Evolutionary conservation across 2,329 filamentous ascomycete genomes (phyloP), one percentile per base, ranked within the genome.

Genomic region (Calonectria pseudoturangicola): DNA sequence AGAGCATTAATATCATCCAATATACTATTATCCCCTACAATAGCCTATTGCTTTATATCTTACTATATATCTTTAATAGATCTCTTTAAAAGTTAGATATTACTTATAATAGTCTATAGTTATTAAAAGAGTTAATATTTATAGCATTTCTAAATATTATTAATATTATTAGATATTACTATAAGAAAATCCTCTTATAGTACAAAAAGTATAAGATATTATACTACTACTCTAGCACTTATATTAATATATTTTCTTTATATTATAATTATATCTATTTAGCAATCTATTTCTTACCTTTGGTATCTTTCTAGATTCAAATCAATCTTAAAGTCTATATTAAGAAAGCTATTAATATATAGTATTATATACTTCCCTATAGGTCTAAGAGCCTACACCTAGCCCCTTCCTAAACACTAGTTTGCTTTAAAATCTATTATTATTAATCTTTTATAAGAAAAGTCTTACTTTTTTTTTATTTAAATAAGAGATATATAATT

Each of bases 81-180:
- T 51, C 54, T 45, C 45, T 64, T 54, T 10, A 71, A 33, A 21
- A 68, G 54, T 39, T 71, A 39, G n/a, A 71, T 68, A 5, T 68
- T 68, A 4, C 41, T 30, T 41, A 41, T 41, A 4, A 68, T 48
- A 28, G 21, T 60, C 2, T 54, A 33, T 13, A 71, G 33, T 39
- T 54, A 28, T 30, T 16, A 51, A 2, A 51, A 33, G 5, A 62
- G 25, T 63, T 27, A 9, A 27, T n/a, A 39, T 25, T 16, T 66
- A 8, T 15, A 39, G 0, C 25, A 12, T 41, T 25, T 27, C 28
- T 39, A 66, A 27, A 58, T 47, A 13, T 45, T n/a, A 16, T 58
- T 58, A 16, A 58, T 67, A 18, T 67, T 39, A 4, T 25, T 50
- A 6, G 41, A 58, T 10, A 33, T 7, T 33, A 8, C 25, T 15